Base-by-base conservation (phyloP, 768 basidiomycete species). In the Boletus subcaerulescens region DNA sequence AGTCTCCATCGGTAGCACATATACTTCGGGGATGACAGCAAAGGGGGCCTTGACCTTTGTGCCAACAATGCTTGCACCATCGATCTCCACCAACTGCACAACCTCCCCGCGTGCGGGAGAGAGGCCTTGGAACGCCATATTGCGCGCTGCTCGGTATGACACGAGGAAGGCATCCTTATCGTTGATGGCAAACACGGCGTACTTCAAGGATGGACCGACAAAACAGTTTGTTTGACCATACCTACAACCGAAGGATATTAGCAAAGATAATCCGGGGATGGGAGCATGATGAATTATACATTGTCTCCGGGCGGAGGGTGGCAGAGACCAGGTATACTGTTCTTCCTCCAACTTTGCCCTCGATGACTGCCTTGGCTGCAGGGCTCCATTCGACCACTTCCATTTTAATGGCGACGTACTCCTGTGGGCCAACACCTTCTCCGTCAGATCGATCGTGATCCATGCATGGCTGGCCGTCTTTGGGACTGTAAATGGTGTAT, bases 391-490 rank as follows among this genome's bases (percentile, higher is more conserved):
- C 77, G 14, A 86, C 74, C 3, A 98, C 93, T 72, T 91, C 85
- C 90, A 98, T 92, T 77, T 97, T 98, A 71, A 98, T 73, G 18
- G 78, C 89, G 18, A 95, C 91, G 74, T 98, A 98, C 68, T 98
- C 96, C 65, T 95, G 93, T 5, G 97, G 97, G 7, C 92, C 93
- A 52, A 93, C 77, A 45, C 88, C 96, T 73, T 99, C 97, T 40
- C 97, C 97, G 55, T 93, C 92, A 48, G 85, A 82, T 53, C 97
- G 89, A 71, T 99, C 97, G 75, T 99, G 97, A 73, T 99, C 97
- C 97, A 99, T 98, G 68, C 97, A 99, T 0, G 97, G 96, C 67
- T 98, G 97, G 3, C 94, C 95, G 62, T 99, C 97, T 72, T 98
- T 98, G 3, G 94, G 93, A 60, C 92, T 95, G 80, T 97, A 99